Evolutionary conservation across 179 eudicot genomes (phyloP), one percentile per base, ranked within the genome.

Genomic region (Carnegiea gigantea): DNA sequence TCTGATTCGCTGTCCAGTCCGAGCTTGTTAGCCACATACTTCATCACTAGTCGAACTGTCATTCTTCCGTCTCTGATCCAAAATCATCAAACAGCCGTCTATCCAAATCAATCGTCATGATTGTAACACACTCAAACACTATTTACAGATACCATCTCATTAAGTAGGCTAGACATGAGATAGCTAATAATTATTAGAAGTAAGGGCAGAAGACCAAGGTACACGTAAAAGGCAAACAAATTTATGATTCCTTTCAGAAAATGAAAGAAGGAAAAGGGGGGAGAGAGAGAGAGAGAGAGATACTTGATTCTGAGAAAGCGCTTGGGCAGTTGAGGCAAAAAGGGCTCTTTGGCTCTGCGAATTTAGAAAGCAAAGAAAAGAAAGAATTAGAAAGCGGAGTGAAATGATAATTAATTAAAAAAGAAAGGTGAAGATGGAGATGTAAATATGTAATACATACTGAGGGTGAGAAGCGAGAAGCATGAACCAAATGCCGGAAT

Each of bases 11-110:
- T 89, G 81, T 89, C 93, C 86, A 95, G 84, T 73, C 88, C 89
- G 73, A 95, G 91, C 92, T 95, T 95, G 82, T 90, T 89, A 81
- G 90, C 98, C 83, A 95, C 81, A 84, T 95, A 95, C 86, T 93
- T 95, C 76, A 90, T 90, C 73, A 95, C 84, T 78, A 92, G 79
- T 44, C 97, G 82, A 83, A 95, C 89, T 26, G 93, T 93, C 97
- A 91, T 91, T 74, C 85, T 90, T 59, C 95, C 93, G 85, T 95
- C 95, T 85, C 98, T 95, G 70, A 67, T 53, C 62, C 70, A 75
- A 62, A 18, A 60, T 7, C 23, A 33, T 54, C 44, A 40, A 40
- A 40, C 6, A 40, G 8, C 44, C 44, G 44, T 40, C 44, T 9
- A 6, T 40, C 6, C 44, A 40, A 2, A 54, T 54, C 62, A 17